Evolutionary conservation across 2,329 filamentous ascomycete species (phyloP).

Genomic region (Aureobasidium sp.): DNA sequence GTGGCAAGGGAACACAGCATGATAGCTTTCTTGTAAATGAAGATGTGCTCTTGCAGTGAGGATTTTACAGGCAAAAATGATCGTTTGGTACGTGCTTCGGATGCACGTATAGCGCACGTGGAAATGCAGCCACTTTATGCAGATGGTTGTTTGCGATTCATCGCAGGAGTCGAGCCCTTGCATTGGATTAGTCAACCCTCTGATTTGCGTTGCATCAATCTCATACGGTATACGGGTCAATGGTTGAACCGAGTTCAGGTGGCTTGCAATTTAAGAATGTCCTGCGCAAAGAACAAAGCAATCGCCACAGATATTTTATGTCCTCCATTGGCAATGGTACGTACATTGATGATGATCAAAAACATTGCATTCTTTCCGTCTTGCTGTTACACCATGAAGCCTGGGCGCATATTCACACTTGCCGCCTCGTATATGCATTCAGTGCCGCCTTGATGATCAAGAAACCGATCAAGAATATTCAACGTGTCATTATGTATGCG

Average conservation of each 20-base stretch:
- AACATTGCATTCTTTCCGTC: not conserved
- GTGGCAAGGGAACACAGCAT: slow-evolving; percentile 3
- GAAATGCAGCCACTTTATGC: slow-evolving; percentile 8
- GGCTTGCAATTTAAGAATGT: not conserved
- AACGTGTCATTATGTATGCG: slow-evolving; percentile 6
- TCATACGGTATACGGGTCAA: no score
- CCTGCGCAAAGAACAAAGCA: not conserved
- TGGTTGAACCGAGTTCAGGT: no score
- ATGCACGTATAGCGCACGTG: not conserved
- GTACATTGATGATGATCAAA: not conserved
- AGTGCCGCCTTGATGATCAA: not conserved
- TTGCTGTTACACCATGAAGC: not conserved
- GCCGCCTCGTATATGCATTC: not conserved
- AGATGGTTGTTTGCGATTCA: not conserved
- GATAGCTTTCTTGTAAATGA: not conserved
- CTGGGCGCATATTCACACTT: not conserved
- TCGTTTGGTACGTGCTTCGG: not conserved
- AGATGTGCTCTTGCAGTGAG: no score
- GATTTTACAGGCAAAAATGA: not conserved
- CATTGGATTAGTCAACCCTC: not conserved
- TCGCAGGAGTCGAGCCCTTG: not conserved
- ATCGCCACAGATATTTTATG: not conserved
- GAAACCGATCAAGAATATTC: not conserved
- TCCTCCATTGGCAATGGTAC: not conserved
- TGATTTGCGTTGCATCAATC: not conserved